Conservation (phyloP, 768 basidiomycete species). For the Auriscalpium vulgare region DNA sequence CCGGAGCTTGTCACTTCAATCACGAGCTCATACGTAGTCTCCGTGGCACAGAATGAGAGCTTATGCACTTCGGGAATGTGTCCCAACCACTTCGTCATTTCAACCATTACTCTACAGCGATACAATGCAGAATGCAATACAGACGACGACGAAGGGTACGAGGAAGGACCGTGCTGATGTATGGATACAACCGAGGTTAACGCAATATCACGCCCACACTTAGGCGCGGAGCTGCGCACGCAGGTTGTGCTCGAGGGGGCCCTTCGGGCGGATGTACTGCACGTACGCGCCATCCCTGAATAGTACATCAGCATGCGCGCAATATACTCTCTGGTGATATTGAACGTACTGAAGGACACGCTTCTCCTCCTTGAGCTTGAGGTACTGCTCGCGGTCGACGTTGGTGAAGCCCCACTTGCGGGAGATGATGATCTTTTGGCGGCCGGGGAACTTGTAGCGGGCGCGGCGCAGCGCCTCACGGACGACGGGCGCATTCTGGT, state of each 20-base stretch:
- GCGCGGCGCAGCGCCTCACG: slow-evolving; percentile 96
- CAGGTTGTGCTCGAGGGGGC: slow-evolving; percentile 78
- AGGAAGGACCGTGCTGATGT: not conserved
- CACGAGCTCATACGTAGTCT: no score
- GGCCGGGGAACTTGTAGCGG: slow-evolving; percentile 98
- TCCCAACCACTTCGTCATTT: no score
- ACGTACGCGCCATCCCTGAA: slow-evolving; percentile 90
- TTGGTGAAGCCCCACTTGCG: slow-evolving; percentile 99
- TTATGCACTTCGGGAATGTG: no score
- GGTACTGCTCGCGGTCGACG: slow-evolving; percentile 83
- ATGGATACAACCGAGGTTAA: slow-evolving; percentile 19
- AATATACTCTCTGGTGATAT: not conserved
- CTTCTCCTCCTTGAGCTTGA: slow-evolving; percentile 84
- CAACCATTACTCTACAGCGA: no score
- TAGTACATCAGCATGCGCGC: slow-evolving; percentile 5
- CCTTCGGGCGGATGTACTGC: slow-evolving; percentile 86
- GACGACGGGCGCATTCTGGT: slow-evolving; percentile 77
- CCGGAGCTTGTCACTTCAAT: no score
- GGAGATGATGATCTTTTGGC: slow-evolving; percentile 93
- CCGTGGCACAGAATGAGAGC: no score
- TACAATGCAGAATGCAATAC: no score
- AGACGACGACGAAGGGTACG: no score
- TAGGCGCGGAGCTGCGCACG: slow-evolving; percentile 75
- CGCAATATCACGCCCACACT: slow-evolving; percentile 7
- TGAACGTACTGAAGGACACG: slow-evolving; percentile 73